phyloP scores from a whole-genome alignment of 768 basidiomycete genomes.

The Boletus barrowsii region DNA sequence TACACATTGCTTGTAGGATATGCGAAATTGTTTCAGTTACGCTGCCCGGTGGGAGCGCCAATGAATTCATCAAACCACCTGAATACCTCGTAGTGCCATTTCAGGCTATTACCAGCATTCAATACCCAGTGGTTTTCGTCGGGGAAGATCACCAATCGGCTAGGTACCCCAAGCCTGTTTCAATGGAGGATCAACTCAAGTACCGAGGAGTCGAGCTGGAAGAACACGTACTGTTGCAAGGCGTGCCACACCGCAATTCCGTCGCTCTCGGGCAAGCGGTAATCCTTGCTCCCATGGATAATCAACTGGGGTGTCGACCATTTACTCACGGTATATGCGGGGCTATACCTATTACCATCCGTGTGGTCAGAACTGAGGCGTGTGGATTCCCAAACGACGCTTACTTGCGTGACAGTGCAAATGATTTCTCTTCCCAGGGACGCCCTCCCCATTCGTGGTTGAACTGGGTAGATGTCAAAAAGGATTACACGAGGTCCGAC shows the following conservation, averaged over 20 bases:
- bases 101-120: conserved; percentile 78
- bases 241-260: conserved; percentile 84
- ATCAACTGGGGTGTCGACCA: conserved; percentile 86
- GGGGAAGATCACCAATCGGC: conserved; percentile 79
- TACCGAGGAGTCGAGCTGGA: neutral
- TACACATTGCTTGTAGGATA: neutral
- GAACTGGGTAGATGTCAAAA: conserved; percentile 46
- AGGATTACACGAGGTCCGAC: neutral
- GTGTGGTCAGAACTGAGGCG: neutral
- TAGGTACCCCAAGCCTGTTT: conserved; percentile 63
- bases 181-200: neutral
- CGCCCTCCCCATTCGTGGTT: conserved; percentile 85
- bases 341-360: conserved; percentile 59
- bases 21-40: conserved; percentile 7
- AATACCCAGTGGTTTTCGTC: conserved; percentile 94
- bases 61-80: conserved; percentile 79
- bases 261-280: conserved; percentile 81
- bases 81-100: conserved; percentile 96
- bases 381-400: conserved; percentile 8
- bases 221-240: conserved; percentile 64
- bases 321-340: conserved; percentile 74
- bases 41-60: conserved; percentile 28
- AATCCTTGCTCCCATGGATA: conserved; percentile 88
- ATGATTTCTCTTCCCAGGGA: conserved; percentile 67
- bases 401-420: conserved; percentile 55